Evolutionary conservation across 768 basidiomycete genomes (phyloP).

Genomic region (Gyrodon lividus): DNA sequence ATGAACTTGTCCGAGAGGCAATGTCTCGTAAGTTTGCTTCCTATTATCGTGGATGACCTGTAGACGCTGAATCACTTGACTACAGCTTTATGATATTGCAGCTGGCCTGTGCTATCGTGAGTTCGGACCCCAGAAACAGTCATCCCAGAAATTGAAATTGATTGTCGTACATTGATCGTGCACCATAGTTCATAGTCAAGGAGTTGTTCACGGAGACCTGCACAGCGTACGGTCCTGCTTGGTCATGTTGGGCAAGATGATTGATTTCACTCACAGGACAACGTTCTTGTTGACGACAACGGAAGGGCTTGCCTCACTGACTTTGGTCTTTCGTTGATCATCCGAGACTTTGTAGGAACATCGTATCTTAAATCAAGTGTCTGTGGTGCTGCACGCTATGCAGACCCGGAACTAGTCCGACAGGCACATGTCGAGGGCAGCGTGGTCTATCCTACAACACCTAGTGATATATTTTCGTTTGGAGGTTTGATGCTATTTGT

Average conservation of each 20-base stretch:
- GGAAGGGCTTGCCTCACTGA: conserved; percentile 46
- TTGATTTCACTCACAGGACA: conserved; percentile 22
- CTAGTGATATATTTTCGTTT: conserved; percentile 31
- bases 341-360: conserved; percentile 25
- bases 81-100: conserved; percentile 21
- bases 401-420: conserved; percentile 37
- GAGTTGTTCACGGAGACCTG: conserved; percentile 36
- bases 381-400: conserved; percentile 44
- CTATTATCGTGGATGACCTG: neutral
- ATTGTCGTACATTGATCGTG: neutral
- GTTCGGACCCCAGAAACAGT: neutral
- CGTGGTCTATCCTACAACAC: conserved; percentile 12
- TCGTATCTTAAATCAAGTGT: conserved; percentile 32
- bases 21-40: conserved; percentile 11
- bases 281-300: conserved; percentile 42
- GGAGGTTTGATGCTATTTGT: conserved; percentile 38
- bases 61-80: neutral
- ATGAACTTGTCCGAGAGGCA: neutral
- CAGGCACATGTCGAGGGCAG: neutral
- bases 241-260: neutral
- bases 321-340: conserved; percentile 40
- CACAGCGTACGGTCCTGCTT: conserved; percentile 29
- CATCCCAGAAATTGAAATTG: neutral
- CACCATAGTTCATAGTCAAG: conserved; percentile 20
- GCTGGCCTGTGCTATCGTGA: conserved; percentile 24